Conservation (phyloP, 805 yeast species). For the Candida michaelii region DNA sequence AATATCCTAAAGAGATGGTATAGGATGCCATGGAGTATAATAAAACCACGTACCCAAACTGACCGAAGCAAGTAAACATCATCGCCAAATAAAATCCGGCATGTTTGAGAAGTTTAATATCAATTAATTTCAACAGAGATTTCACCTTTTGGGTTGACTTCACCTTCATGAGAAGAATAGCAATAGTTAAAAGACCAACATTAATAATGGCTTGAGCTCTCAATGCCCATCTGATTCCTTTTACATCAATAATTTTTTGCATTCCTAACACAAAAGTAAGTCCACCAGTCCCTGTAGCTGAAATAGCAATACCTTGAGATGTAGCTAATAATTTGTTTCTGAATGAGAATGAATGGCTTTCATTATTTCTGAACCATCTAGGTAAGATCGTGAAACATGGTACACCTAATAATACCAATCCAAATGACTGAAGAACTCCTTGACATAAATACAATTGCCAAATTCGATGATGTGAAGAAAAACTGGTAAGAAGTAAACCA, state of each 20-base stretch:
- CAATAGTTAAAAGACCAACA: slow-evolving; percentile 26
- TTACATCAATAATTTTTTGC: slow-evolving; percentile 40
- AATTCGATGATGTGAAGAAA: slow-evolving; percentile 43
- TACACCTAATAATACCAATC: slow-evolving; percentile 54
- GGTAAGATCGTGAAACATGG: slow-evolving; percentile 63
- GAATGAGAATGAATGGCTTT: not conserved
- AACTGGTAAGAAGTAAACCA: slow-evolving; percentile 60
- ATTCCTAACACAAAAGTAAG: slow-evolving; percentile 48
- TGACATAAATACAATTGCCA: slow-evolving; percentile 71
- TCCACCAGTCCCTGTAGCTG: slow-evolving; percentile 58
- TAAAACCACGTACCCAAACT: slow-evolving; percentile 61
- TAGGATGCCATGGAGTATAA: slow-evolving; percentile 60
- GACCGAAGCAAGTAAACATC: slow-evolving; percentile 44
- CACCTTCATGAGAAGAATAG: slow-evolving; percentile 18
- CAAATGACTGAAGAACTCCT: slow-evolving; percentile 61
- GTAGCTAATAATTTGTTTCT: not conserved
- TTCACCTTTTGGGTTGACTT: slow-evolving; percentile 17
- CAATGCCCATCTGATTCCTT: slow-evolving; percentile 49
- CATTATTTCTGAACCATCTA: slow-evolving; percentile 29
- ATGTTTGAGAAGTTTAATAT: slow-evolving; percentile 34
- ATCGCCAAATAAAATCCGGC: slow-evolving; percentile 40
- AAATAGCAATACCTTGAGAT: slow-evolving; percentile 39
- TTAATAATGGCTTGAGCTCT: slow-evolving; percentile 46
- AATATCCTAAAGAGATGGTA: slow-evolving; percentile 59
- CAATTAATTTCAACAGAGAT: slow-evolving; percentile 31